Evolutionary conservation across 106 monocot species (phyloP).

Genomic region (Triglochin maritima): DNA sequence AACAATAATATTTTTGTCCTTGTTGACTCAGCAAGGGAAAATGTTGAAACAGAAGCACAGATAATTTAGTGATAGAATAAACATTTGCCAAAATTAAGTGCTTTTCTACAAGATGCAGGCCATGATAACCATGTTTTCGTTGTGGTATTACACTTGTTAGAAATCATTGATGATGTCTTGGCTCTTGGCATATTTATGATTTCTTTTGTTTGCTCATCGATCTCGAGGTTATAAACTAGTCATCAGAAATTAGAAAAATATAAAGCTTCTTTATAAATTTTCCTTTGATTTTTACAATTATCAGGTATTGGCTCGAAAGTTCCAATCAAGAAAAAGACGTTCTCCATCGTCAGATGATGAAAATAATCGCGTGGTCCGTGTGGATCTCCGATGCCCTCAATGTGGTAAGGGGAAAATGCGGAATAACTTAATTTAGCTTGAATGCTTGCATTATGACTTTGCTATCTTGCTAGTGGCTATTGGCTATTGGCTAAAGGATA

Average conservation of each 20-base stretch:
- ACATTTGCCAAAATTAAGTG: too few species aligned
- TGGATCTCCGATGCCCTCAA: constrained; percentile 56
- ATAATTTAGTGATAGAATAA: too few species aligned
- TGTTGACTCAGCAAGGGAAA: too few species aligned
- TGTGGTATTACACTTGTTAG: too few species aligned
- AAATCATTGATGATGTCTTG: neutral
- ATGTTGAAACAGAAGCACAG: too few species aligned
- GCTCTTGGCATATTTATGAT: neutral
- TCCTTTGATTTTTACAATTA: neutral
- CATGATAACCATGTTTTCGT: too few species aligned
- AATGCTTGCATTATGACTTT: too few species aligned
- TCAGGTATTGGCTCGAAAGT: constrained; percentile 48
- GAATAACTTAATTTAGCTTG: too few species aligned
- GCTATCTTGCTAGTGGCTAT: too few species aligned
- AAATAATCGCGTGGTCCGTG: constrained; percentile 9
- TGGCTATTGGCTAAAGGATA: too few species aligned
- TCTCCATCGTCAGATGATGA: constrained; percentile 28
- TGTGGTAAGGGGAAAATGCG: constrained; percentile 44
- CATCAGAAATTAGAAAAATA: neutral
- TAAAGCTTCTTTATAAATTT: neutral
- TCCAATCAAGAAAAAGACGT: constrained; percentile 54
- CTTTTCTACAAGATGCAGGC: too few species aligned
- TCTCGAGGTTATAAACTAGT: neutral
- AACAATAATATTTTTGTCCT: too few species aligned
- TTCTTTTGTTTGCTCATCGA: neutral